These are phyloP conservation scores for Pseudogymnoascus sp. DNA, from an alignment of 2,329 filamentous ascomycete genomes.

Conservation along the genomic window DNA sequence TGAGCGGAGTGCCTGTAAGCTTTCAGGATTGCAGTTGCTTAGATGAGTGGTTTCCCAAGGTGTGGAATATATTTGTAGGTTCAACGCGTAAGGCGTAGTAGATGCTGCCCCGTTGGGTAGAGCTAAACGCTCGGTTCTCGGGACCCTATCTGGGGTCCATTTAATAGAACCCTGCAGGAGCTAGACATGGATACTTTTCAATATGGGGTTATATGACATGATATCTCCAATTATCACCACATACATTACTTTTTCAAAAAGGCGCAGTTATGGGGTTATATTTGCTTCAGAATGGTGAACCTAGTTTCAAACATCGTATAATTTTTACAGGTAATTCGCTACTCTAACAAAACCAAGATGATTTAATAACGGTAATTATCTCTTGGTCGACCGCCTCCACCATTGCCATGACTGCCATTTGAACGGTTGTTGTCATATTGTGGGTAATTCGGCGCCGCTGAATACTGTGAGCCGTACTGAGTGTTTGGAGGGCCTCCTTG, in stretches of 20 bases:
- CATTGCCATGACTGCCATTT: neutral
- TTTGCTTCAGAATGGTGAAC: neutral
- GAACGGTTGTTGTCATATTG: constrained; percentile 13
- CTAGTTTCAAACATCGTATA: neutral
- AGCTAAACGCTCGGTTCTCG: constrained; percentile 1
- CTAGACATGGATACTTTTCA: neutral
- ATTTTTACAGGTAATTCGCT: constrained; percentile 1
- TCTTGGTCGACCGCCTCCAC: neutral
- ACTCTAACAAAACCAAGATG: neutral
- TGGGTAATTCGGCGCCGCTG: constrained; percentile 14
- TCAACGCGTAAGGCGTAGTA: neutral
- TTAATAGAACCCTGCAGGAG: neutral
- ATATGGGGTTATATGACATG: neutral
- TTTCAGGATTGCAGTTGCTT: neutral
- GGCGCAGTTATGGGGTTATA: neutral
- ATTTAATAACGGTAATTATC: neutral
- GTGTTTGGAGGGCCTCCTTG: constrained; percentile 1
- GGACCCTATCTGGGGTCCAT: neutral
- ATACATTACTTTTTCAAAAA: neutral
- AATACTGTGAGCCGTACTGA: constrained; percentile 11
- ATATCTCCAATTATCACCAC: neutral
- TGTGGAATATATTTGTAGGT: constrained; percentile 4
- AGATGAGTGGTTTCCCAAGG: neutral
- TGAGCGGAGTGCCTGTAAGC: neutral
- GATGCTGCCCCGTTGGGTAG: neutral